Base-by-base conservation (phyloP, 108 stramenopile genomes). In the Chaetoceros muelleri region DNA sequence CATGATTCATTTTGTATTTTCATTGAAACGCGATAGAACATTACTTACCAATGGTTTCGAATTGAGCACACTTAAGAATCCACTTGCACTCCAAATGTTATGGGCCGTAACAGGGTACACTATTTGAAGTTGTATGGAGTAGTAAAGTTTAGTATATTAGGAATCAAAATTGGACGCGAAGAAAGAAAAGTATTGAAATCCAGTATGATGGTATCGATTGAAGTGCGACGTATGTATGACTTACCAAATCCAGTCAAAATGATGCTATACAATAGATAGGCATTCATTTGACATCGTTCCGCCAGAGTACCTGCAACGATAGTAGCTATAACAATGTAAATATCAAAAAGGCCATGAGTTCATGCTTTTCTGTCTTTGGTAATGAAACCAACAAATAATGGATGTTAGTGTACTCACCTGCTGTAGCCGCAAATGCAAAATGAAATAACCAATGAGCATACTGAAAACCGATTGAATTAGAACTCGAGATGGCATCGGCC, bases 241-340 rank as follows among this genome's bases (percentile, higher is more conserved):
- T 51, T 51, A 24, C 23, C 24, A 62, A 91, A 86, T 17, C 75
- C 85, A 5, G 88, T 84, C 19, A 95, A 53, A 19, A 73, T 34
- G 28, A 84, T 30, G 5, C 82, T 75, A 62, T 93, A 90, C 28
- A 69, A 80, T 25, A 95, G 53, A 64, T 95, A 95, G 7, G 92
- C 88, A 7, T 63, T 31, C 80, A 92, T 78, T 66, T 83, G 79
- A 51, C 83, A 85, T 34, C 95, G 82, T 58, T 92, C 95, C 30
- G 95, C 95, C 44, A 96, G 66, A 10, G 93, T 80, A 20, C 95
- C 95, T 24, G 93, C 89, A 26, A 96, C 93, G 57, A 96, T 96
- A 17, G 88, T 90, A 1, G 84, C 86, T 5, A 13, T 13, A 40
- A 40, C 8, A 40, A 40, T 10, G 34, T 5, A 40, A 40, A 40